Evolutionary conservation across 208 protist genomes (phyloP).

Genomic region (Acanthamoeba pearcei): DNA sequence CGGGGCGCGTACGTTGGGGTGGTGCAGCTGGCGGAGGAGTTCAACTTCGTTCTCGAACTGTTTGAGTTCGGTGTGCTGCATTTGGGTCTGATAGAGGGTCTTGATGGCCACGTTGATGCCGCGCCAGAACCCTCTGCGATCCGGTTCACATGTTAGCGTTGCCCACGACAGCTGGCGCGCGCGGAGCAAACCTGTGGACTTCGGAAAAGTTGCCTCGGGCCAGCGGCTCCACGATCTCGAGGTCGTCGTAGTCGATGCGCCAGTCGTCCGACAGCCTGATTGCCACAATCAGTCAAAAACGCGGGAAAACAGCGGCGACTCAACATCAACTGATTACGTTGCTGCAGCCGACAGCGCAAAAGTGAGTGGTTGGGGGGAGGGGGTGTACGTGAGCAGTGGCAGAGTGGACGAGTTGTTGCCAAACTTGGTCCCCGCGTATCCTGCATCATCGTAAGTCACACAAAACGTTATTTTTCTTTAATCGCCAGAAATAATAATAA

Average conservation of each 20-base stretch:
- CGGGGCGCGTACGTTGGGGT: not conserved
- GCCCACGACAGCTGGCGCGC: too few species aligned
- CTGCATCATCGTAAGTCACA: not conserved
- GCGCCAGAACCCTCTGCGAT: not conserved
- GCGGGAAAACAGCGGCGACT: not conserved
- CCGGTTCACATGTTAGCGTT: not conserved
- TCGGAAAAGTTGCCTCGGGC: slow-evolving; percentile 41
- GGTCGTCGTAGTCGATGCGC: slow-evolving; percentile 27
- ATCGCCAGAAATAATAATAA: too few species aligned
- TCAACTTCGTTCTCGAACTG: slow-evolving; percentile 13
- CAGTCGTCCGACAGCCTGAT: slow-evolving; percentile 22
- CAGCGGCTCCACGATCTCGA: not conserved
- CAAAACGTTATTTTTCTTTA: too few species aligned
- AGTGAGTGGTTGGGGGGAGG: not conserved
- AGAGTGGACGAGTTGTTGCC: not conserved
- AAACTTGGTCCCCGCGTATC: slow-evolving; percentile 22
- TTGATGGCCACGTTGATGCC: slow-evolving; percentile 55
- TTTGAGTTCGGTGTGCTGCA: slow-evolving; percentile 11
- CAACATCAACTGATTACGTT: too few species aligned
- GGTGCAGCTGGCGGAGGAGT: slow-evolving; percentile 17
- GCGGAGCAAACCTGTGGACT: not conserved
- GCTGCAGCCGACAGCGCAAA: not conserved
- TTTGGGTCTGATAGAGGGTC: slow-evolving; percentile 43
- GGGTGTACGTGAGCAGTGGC: not conserved
- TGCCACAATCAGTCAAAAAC: not conserved